phyloP scores from a whole-genome alignment of 225 moss, liverwort and hornwort species.

The Pleurozium schreberi region DNA sequence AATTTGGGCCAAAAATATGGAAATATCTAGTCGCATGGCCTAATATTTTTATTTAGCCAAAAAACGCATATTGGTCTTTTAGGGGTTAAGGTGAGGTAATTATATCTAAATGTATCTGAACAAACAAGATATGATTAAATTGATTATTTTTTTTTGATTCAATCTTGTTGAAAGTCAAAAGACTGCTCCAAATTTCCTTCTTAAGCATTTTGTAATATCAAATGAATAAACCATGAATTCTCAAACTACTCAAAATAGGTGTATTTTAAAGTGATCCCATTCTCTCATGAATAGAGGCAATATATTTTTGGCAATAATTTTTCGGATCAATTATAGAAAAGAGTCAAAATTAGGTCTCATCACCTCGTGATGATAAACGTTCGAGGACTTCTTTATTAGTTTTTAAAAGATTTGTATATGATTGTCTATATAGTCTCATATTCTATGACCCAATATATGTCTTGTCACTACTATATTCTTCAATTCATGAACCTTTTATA shows the following conservation, averaged over 20 bases:
- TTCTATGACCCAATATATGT: too few species aligned
- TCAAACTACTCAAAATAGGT: background rate
- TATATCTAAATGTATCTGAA: background rate
- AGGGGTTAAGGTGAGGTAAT: too few species aligned
- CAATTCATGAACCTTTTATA: too few species aligned
- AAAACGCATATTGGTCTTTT: too few species aligned
- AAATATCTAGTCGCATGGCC: too few species aligned
- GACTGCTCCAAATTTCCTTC: accelerated
- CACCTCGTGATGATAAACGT: too few species aligned
- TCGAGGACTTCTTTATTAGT: too few species aligned
- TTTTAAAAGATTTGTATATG: too few species aligned
- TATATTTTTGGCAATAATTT: background rate
- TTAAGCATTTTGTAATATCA: background rate
- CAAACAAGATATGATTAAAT: background rate
- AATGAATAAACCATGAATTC: background rate
- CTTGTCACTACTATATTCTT: too few species aligned
- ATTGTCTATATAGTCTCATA: too few species aligned
- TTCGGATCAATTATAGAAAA: accelerated
- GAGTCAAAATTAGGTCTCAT: background rate
- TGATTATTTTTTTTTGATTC: background rate
- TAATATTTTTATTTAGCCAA: too few species aligned
- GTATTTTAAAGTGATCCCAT: background rate
- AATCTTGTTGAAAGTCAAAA: background rate
- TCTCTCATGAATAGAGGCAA: background rate
- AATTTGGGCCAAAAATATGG: too few species aligned